Base-by-base conservation (phyloP, 306 rosid species). In the Cicer cuneatum region DNA sequence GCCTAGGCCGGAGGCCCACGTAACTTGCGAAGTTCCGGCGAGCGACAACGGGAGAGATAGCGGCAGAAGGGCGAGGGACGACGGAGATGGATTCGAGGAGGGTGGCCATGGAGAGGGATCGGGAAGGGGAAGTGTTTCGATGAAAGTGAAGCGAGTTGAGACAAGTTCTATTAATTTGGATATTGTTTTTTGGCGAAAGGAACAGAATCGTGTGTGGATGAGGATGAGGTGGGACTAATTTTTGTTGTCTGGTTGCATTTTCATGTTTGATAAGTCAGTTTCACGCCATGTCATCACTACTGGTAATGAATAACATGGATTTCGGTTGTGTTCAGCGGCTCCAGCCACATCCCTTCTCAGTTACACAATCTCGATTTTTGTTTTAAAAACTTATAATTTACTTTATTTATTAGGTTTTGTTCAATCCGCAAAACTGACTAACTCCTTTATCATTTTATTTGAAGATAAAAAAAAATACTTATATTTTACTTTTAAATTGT, bases 81-180 rank as follows among this genome's bases (percentile, higher is more conserved):
- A 85, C 64, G 72, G 85, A 10, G 65, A 88, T 58, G 53, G 87
- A 70, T 24, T 88, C 92, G 56, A 88, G 80, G 4, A 83, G 66
- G 54, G 90, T 60, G 61, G 97, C 92, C 97, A 92, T 92, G 5
- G 79, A 7, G 35, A 9, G 78, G 39, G 38, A 68, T 56, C 3
- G 65, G 57, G 72, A 48, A 11, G 18, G 5, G 24, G 41, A 54
- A 49, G 11, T 18, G 56, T 5, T 1, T 7, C 10, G 29, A 33
- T 33, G 59, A 68, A 48, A 43, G 5, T 74, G 65, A 52, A 69
- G 47, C 11, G 33, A 53, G 19, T 3, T 11, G 7, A 60, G 19
- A 12, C 16, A 35, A 35, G 29, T 21, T 29, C 35, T 29, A 4
- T 56, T 14, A 0, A 14, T 13, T 10, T 21, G 18, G n/a, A 45